Evolutionary conservation across 2,329 filamentous ascomycete genomes (phyloP), one percentile per base, ranked within the genome.

Genomic region (Tolypocladium nubicola): DNA sequence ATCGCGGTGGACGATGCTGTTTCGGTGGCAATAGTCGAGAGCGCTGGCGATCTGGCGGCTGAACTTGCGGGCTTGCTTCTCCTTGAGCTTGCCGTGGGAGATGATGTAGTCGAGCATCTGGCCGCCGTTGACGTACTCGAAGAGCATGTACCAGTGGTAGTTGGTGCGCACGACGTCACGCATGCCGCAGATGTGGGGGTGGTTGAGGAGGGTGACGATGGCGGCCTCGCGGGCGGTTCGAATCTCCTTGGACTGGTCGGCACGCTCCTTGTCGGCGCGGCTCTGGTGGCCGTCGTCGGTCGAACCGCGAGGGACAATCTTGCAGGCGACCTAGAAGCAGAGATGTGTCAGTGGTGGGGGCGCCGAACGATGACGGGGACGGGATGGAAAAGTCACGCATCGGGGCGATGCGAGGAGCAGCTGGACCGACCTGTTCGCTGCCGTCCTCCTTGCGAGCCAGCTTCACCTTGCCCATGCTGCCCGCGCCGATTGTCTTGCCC

Each of bases 31-130:
- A 74, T 97, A 99, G 72, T 99, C 94, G 58, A 99, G 79, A 38
- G 94, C 91, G 69, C 93, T 97, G 39, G 93, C 91, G 63, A 99
- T 97, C 75, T 99, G 94, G 45, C 94, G 88, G 63, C 90, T 95
- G 71, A 99, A 99, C 71, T 97, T 97, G 67, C 94, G 86, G 10
- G 94, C 94, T 73, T 96, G 93, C 74, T 97, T 97, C 76, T 99
- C 94, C 79, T 97, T 97, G 61, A 99, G 79, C 67, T 95, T 89
- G 58, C 93, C 94, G 68, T 99, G 94, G 4, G 92, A 97, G 69
- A 99, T 99, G 71, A 99, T 99, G 74, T 97, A 99, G 76, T 99
- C 94, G 60, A 99, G 85, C 94, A 99, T 97, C 75, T 99, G 94
- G 21, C 94, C 94, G 53, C 94, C 94, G 69, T 99, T 97, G 73